Percentiles rank a stretch among this genome's conserved stretches.
phyloP scores from a whole-genome alignment of 1,284 basidiomycete species.

The Gymnopus androsaceus region DNA sequence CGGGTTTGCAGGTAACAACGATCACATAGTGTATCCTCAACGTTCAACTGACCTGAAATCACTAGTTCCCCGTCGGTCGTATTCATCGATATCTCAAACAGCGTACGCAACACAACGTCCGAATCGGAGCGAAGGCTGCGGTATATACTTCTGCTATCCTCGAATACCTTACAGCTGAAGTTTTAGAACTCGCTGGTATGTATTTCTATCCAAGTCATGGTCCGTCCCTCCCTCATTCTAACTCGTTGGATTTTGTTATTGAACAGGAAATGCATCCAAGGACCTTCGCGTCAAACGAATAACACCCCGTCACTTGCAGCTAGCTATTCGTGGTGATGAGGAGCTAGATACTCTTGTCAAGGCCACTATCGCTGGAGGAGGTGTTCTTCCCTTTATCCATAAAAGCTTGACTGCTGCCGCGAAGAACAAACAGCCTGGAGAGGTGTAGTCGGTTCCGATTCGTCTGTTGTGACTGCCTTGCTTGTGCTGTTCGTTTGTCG shows the following conservation, averaged over 20 bases:
- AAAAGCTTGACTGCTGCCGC: constrained; percentile 63
- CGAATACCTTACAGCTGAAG: constrained; percentile 90
- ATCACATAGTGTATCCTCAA: too few species aligned
- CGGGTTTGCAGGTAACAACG: constrained; percentile 83
- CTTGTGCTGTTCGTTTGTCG: too few species aligned
- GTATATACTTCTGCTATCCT: constrained; percentile 92
- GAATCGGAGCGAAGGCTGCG: constrained; percentile 90
- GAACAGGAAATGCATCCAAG: constrained; percentile 90
- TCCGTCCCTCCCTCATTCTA: not conserved
- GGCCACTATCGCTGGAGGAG: constrained; percentile 77
- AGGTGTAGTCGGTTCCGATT: not conserved
- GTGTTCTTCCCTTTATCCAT: constrained; percentile 96
- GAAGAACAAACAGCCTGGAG: constrained; percentile 7
- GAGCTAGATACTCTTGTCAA: constrained; percentile 82
- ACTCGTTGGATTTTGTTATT: not conserved
- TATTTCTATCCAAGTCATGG: constrained; percentile 22
- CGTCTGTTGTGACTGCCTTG: too few species aligned
- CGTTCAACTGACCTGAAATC: not conserved
- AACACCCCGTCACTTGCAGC: constrained; percentile 90
- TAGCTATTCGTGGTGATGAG: constrained; percentile 96
- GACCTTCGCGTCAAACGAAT: constrained; percentile 96
- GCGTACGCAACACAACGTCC: constrained; percentile 90
- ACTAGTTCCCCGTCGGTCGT: constrained; percentile 89
- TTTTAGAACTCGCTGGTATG: constrained; percentile 85
- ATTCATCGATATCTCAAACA: constrained; percentile 94